Evolutionary conservation across 805 yeast species (phyloP).

Genomic region (Ogataea wickerhamii): DNA sequence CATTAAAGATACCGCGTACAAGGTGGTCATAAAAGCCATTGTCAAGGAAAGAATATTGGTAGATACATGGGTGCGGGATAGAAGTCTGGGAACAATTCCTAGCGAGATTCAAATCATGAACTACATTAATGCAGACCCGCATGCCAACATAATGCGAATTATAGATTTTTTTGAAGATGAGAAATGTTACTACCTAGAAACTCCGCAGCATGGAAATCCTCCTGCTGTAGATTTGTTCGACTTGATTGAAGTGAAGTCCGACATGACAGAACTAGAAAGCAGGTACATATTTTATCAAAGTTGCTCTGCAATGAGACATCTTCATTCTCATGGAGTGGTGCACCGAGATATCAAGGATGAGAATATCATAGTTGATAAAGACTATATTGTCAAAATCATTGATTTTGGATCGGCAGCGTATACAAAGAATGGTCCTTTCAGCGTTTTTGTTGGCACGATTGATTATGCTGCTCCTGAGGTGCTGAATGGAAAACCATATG

Average conservation of each 20-base stretch:
- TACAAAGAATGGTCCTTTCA: slow-evolving; percentile 87
- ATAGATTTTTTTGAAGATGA: slow-evolving; percentile 93
- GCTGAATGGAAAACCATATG: slow-evolving; percentile 79
- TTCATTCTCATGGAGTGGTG: slow-evolving; percentile 82
- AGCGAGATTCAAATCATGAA: slow-evolving; percentile 95
- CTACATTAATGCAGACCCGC: slow-evolving; percentile 70
- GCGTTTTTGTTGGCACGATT: slow-evolving; percentile 94
- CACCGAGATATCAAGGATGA: slow-evolving; percentile 97
- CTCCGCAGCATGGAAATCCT: slow-evolving; percentile 83
- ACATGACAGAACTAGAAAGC: slow-evolving; percentile 78
- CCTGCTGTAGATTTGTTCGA: slow-evolving; percentile 95
- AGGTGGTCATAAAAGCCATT: slow-evolving; percentile 81
- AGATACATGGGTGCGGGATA: slow-evolving; percentile 96
- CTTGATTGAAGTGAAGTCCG: slow-evolving; percentile 78
- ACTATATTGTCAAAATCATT: slow-evolving; percentile 77
- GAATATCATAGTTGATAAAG: slow-evolving; percentile 80
- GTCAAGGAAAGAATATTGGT: slow-evolving; percentile 90
- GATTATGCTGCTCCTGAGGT: slow-evolving; percentile 99
- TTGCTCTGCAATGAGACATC: slow-evolving; percentile 71
- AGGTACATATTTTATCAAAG: slow-evolving; percentile 75
- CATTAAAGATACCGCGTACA: slow-evolving; percentile 56
- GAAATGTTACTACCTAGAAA: slow-evolving; percentile 83
- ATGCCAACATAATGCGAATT: slow-evolving; percentile 80
- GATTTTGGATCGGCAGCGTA: slow-evolving; percentile 97
- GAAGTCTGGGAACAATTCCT: slow-evolving; percentile 88